A percentile compares a stretch with the other conserved stretches of the same genome.
Evolutionary conservation across 2,329 filamentous ascomycete genomes (phyloP).

Genomic region (Teratosphaeria destructans): DNA sequence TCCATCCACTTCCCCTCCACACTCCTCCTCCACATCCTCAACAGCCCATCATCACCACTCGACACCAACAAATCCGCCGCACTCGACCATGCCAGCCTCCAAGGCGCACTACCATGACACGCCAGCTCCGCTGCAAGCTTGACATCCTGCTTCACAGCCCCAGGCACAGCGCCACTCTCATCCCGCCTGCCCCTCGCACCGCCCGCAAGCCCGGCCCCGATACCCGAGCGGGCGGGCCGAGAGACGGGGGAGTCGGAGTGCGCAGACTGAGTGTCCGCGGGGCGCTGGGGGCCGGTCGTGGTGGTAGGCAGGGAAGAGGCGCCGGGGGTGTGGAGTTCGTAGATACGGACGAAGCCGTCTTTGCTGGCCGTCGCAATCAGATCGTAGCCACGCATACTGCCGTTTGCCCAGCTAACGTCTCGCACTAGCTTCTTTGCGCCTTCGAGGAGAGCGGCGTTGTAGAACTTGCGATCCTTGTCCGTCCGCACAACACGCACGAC

Average conservation of each 20-base stretch:
- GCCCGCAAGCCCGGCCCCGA: conserved; percentile 43
- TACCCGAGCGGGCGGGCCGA: conserved; percentile 37
- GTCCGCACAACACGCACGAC: conserved; percentile 76
- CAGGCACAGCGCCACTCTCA: conserved; percentile 46
- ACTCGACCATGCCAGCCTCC: conserved; percentile 58
- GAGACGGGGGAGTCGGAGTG: not conserved
- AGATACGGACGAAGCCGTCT: conserved; percentile 83
- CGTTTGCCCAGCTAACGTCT: conserved; percentile 86
- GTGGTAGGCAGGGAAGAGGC: conserved; percentile 37
- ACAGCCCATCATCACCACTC: conserved; percentile 63
- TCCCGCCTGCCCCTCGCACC: conserved; percentile 40
- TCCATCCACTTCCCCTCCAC: conserved; percentile 39
- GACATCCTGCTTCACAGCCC: conserved; percentile 54
- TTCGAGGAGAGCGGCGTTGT: conserved; percentile 65
- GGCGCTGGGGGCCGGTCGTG: conserved; percentile 6
- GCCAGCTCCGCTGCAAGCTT: conserved; percentile 58
- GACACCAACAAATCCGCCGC: conserved; percentile 60
- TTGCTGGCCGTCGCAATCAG: conserved; percentile 85
- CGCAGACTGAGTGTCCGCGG: not conserved
- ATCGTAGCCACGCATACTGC: conserved; percentile 82
- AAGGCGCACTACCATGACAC: conserved; percentile 59
- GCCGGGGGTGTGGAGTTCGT: conserved; percentile 57
- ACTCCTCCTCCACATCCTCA: conserved; percentile 41
- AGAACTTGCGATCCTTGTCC: conserved; percentile 65
- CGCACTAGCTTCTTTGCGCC: conserved; percentile 64